A percentile compares a stretch with the other conserved stretches of the same genome.
These are phyloP conservation scores for Neurospora tetraspora DNA, from an alignment of 495 filamentous ascomycete species.

Conservation along the genomic window DNA sequence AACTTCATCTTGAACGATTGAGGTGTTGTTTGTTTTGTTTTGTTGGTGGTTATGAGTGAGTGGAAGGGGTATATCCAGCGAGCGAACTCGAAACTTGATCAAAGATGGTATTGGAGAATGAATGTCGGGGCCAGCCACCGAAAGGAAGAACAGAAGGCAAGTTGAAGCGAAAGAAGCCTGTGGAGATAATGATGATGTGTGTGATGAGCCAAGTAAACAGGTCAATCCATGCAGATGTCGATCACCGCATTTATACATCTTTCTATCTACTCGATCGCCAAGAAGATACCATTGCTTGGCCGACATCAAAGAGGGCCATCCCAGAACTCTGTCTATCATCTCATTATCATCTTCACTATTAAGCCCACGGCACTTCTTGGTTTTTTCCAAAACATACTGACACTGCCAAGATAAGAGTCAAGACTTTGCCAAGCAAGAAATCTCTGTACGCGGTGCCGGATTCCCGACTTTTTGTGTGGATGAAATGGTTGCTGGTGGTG, in stretches of 20 bases:
- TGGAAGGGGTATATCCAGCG: neutral
- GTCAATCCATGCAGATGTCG: neutral
- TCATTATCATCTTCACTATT: neutral
- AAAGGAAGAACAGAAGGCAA: neutral
- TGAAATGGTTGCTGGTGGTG: neutral
- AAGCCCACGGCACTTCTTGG: neutral
- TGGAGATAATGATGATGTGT: neutral
- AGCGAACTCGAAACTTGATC: neutral
- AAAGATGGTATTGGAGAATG: neutral
- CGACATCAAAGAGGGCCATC: neutral
- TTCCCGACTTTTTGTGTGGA: neutral
- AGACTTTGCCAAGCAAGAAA: neutral
- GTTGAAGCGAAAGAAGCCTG: neutral
- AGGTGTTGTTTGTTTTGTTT: neutral
- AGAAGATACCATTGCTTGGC: neutral
- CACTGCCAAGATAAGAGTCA: neutral
- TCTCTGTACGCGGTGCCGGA: neutral
- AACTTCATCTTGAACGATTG: constrained; percentile 17
- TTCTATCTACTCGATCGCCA: neutral
- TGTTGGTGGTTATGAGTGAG: neutral
- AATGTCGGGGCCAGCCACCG: neutral
- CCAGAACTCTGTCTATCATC: neutral
- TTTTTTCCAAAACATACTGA: neutral
- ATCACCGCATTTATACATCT: neutral
- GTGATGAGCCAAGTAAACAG: neutral